Conservation (phyloP, 495 filamentous ascomycete species). For the Acidiella bohemica region DNA sequence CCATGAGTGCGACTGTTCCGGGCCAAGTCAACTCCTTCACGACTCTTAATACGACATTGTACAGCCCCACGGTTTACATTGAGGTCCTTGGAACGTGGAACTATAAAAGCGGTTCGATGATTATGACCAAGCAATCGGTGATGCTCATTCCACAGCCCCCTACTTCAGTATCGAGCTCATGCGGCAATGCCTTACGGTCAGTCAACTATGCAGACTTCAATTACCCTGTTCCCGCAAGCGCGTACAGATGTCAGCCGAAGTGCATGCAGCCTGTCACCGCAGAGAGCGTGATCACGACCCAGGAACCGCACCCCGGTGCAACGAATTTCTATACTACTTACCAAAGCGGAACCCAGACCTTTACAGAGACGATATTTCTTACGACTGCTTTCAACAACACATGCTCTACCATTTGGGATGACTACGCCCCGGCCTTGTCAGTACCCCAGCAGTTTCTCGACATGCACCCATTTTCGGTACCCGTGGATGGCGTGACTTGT, state of each 20-base stretch:
- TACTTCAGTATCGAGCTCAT: neutral
- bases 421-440: slow-evolving; percentile 1
- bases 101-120: neutral
- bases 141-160: neutral
- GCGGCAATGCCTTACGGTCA: neutral
- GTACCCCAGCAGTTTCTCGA: neutral
- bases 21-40: neutral
- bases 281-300: neutral
- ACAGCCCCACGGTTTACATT: slow-evolving; percentile 6
- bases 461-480: neutral
- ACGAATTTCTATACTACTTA: too few relatives aligned
- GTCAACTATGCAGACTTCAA: slow-evolving; percentile 9
- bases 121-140: neutral
- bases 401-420: slow-evolving; percentile 4
- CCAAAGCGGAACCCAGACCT: neutral
- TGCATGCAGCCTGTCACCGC: neutral
- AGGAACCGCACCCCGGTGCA: too few relatives aligned
- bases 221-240: slow-evolving; percentile 3
- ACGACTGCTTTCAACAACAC: neutral
- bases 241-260: slow-evolving; percentile 11
- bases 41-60: slow-evolving; percentile 1
- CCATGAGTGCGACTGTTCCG: neutral
- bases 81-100: neutral
- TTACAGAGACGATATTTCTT: neutral
- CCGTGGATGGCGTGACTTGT: neutral